Evolutionary conservation across 352 stramenopile species (phyloP).

Genomic region (Pythium phragmitis): DNA sequence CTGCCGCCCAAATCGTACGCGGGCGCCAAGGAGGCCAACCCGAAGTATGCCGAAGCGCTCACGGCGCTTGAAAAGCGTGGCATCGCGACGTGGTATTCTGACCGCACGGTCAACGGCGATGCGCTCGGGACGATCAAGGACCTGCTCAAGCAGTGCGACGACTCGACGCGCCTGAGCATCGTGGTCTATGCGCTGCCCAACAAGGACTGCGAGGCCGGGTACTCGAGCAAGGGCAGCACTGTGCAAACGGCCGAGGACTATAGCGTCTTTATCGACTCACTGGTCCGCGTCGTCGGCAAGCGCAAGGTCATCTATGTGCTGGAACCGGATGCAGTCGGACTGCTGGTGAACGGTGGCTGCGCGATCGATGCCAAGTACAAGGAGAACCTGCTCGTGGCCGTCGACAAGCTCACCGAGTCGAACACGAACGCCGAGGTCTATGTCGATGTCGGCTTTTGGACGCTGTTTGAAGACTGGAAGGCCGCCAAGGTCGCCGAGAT

Average conservation of each 20-base stretch:
- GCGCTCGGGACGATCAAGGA: slow-evolving; percentile 35
- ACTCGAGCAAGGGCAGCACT: slow-evolving; percentile 36
- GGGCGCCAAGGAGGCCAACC: slow-evolving; percentile 40
- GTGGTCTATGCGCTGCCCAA: slow-evolving; percentile 73
- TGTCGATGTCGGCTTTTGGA: slow-evolving; percentile 66
- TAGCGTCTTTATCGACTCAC: slow-evolving; percentile 38
- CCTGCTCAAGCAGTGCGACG: slow-evolving; percentile 37
- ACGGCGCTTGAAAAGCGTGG: slow-evolving; percentile 47
- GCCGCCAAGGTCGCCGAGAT: slow-evolving; percentile 8
- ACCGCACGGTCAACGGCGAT: slow-evolving; percentile 35
- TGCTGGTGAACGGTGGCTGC: slow-evolving; percentile 50
- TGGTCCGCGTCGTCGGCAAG: slow-evolving; percentile 40
- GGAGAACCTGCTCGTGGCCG: slow-evolving; percentile 45
- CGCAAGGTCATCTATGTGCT: slow-evolving; percentile 72
- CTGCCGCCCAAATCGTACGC: slow-evolving; percentile 44
- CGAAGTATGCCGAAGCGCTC: slow-evolving; percentile 44
- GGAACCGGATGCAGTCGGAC: slow-evolving; percentile 57
- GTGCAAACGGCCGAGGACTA: slow-evolving; percentile 47
- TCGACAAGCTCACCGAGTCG: slow-evolving; percentile 35
- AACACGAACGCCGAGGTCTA: slow-evolving; percentile 66
- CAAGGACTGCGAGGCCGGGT: slow-evolving; percentile 66
- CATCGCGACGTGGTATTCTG: slow-evolving; percentile 50
- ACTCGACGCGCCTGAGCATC: slow-evolving; percentile 47
- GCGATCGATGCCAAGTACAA: slow-evolving; percentile 39
- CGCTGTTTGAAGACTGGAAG: slow-evolving; percentile 24